Evolutionary conservation across 2,329 filamentous ascomycete species (phyloP).

Genomic region (Fusarium longipes): DNA sequence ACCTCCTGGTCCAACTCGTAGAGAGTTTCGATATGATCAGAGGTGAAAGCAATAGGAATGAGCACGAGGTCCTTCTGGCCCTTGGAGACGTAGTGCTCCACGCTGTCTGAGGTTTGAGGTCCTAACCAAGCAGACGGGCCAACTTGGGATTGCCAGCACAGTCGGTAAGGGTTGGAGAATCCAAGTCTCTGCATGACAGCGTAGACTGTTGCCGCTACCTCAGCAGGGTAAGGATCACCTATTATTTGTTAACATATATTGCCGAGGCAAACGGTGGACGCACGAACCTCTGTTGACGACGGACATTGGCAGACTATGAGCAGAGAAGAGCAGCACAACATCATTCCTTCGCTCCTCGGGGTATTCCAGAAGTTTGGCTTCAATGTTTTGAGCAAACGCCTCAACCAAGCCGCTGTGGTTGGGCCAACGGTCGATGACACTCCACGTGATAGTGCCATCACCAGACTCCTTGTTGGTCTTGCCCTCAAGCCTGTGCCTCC

Average conservation of each 20-base stretch:
- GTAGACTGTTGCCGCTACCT: slow-evolving; percentile 95
- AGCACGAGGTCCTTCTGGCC: slow-evolving; percentile 91
- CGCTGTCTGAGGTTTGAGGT: slow-evolving; percentile 89
- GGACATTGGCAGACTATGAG: slow-evolving; percentile 95
- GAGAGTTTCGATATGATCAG: slow-evolving; percentile 95
- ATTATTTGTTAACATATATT: slow-evolving; percentile 43
- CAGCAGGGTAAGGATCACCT: slow-evolving; percentile 94
- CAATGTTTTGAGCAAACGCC: slow-evolving; percentile 92
- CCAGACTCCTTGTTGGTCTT: slow-evolving; percentile 67
- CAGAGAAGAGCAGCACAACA: slow-evolving; percentile 91
- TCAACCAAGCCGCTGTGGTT: slow-evolving; percentile 90
- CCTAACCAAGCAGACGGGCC: slow-evolving; percentile 95
- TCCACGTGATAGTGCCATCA: slow-evolving; percentile 87
- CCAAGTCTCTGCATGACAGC: slow-evolving; percentile 94
- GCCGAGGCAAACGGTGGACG: background rate
- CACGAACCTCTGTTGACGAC: slow-evolving; percentile 87
- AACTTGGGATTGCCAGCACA: slow-evolving; percentile 98
- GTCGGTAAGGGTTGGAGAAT: slow-evolving; percentile 88
- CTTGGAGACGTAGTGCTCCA: slow-evolving; percentile 88
- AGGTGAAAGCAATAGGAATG: slow-evolving; percentile 96
- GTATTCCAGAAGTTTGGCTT: slow-evolving; percentile 85
- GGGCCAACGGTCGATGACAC: slow-evolving; percentile 97
- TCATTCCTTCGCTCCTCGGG: slow-evolving; percentile 81
- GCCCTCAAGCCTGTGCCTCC: slow-evolving; percentile 87
- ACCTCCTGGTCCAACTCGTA: slow-evolving; percentile 96